phyloP scores from a whole-genome alignment of 2,329 filamentous ascomycete genomes.

The Colletotrichum camelliae region DNA sequence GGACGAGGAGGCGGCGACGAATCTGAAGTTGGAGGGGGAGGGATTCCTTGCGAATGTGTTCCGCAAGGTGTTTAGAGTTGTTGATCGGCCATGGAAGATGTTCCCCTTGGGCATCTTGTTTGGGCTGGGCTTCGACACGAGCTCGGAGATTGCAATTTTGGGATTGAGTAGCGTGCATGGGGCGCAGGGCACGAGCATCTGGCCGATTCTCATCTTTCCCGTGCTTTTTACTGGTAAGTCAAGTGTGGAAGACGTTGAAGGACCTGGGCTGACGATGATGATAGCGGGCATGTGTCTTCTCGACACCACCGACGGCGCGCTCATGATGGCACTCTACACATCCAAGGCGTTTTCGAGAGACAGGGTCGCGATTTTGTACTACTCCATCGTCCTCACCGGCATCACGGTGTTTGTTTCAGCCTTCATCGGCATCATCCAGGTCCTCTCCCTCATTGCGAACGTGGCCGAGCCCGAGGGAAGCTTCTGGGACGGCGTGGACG shows the following conservation, averaged over 20 bases:
- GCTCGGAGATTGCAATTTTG: conserved; percentile 88
- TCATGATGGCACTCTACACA: conserved; percentile 95
- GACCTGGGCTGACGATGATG: neutral
- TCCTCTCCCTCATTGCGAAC: conserved; percentile 79
- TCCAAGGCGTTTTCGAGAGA: conserved; percentile 80
- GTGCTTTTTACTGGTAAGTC: conserved; percentile 79
- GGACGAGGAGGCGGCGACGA: conserved; percentile 40
- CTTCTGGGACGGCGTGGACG: conserved; percentile 92
- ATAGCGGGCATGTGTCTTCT: conserved; percentile 91
- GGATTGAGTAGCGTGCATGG: conserved; percentile 91
- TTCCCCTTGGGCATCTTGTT: conserved; percentile 89
- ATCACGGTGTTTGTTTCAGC: conserved; percentile 85
- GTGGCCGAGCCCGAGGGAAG: conserved; percentile 73
- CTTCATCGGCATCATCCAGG: conserved; percentile 85
- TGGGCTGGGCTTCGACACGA: conserved; percentile 93
- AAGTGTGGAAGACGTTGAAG: neutral
- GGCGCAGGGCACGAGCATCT: conserved; percentile 84
- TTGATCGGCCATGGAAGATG: conserved; percentile 91
- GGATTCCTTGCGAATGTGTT: conserved; percentile 78
- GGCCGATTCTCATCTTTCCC: conserved; percentile 93
- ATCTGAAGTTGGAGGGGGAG: conserved; percentile 75
- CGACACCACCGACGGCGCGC: conserved; percentile 88
- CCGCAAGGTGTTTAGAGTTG: conserved; percentile 76
- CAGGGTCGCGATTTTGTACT: conserved; percentile 89
- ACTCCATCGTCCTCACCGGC: conserved; percentile 84